Base-by-base conservation (phyloP, 2,329 filamentous ascomycete species). In the Arthrobotrys pseudoclavata region DNA sequence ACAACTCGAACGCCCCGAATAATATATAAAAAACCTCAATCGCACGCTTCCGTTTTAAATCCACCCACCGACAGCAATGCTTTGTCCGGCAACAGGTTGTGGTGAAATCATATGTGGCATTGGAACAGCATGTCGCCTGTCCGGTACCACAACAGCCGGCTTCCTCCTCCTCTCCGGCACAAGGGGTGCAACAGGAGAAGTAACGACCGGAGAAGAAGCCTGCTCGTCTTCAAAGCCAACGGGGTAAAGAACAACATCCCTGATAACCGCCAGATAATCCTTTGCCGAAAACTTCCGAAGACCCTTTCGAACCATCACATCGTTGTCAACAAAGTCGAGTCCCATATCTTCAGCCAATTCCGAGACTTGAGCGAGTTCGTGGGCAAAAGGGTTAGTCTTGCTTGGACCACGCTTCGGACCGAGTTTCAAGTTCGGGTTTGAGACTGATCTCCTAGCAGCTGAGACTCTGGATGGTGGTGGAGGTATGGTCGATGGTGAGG, bases 281-380 rank as follows among this genome's bases (percentile, higher is more conserved):
- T 93, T 89, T 9, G 92, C 92, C 52, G 87, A 88, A 83, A 93
- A 92, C 81, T 91, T 91, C 81, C 87, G 87, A 4, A 97, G 87
- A 1, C 92, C 93, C 79, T 89, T 89, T 24, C 87, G 86, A 75
- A 87, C 84, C 82, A 98, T 88, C 75, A 91, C 88, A 80, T 88
- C 86, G 81, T 92, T 88, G 52, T 94, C 91, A n/a, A 87, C 87
- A 76, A 88, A 83, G 79, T 87, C 83, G 18, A 80, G 85, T 42
- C 89, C 87, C 71, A 80, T 79, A 84, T 97, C 94, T 84, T 98
- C 96, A 0, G 91, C 95, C 15, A 97, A 88, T 84, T 98, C 96
- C 66, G 94, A 93, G 24, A 98, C 92, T 84, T 98, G 92, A 70
- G 93, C 93, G 66, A 98, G 86, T 84, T 99, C 96, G 62, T 91